Evolutionary conservation across 208 protist species (phyloP).

Genomic region (Leishmania gerbilli): DNA sequence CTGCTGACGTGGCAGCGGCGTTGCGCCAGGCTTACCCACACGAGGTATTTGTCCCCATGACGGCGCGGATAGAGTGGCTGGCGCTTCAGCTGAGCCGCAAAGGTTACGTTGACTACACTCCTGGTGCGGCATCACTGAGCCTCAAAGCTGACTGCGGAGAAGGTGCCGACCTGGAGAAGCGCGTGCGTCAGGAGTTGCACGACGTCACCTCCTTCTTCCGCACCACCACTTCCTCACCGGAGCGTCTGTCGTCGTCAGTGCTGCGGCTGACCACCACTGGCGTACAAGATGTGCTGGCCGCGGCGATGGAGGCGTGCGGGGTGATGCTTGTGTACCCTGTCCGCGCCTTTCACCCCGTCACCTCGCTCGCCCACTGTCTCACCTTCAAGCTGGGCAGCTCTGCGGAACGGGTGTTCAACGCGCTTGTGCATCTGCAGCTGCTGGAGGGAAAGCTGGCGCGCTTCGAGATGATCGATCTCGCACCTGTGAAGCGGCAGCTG

Average conservation of each 20-base stretch:
- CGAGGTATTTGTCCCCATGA: constrained; percentile 80
- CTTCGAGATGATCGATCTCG: constrained; percentile 69
- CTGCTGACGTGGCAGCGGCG: constrained; percentile 35
- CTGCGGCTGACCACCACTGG: constrained; percentile 56
- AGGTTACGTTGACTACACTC: constrained; percentile 62
- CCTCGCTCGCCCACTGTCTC: constrained; percentile 76
- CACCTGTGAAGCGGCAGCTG: constrained; percentile 12
- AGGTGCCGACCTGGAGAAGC: constrained; percentile 25
- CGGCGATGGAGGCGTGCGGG: constrained; percentile 63
- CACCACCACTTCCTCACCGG: not conserved
- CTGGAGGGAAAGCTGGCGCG: constrained; percentile 87
- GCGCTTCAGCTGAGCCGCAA: constrained; percentile 63
- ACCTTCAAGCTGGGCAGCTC: constrained; percentile 70
- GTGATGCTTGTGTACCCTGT: constrained; percentile 68
- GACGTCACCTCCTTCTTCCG: constrained; percentile 41
- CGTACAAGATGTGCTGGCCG: constrained; percentile 80
- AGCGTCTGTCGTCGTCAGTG: not conserved
- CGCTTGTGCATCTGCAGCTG: constrained; percentile 54
- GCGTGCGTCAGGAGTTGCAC: constrained; percentile 30
- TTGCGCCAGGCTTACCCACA: constrained; percentile 65
- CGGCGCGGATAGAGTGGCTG: constrained; percentile 77
- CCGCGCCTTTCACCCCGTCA: constrained; percentile 43
- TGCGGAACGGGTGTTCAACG: constrained; percentile 72
- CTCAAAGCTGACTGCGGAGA: constrained; percentile 19
- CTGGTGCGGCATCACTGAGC: constrained; percentile 39